Evolutionary conservation across 352 stramenopile species (phyloP).

Genomic region (Globisporangium recalcitrans): DNA sequence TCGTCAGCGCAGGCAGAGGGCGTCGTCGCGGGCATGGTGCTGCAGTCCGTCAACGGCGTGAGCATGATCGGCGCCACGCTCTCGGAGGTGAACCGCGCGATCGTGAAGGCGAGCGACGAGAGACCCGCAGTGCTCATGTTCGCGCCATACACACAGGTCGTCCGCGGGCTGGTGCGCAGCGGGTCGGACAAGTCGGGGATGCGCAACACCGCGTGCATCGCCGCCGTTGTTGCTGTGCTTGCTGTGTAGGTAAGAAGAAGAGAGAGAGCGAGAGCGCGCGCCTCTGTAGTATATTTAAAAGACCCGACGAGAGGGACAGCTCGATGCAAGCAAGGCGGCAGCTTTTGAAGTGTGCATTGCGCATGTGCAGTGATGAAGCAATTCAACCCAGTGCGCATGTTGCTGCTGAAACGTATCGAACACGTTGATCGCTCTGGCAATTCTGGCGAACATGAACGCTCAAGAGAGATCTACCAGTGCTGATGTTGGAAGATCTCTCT

Average conservation of each 20-base stretch:
- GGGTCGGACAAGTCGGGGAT: constrained; percentile 18
- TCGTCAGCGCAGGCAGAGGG: constrained; percentile 21
- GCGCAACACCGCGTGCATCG: constrained; percentile 38
- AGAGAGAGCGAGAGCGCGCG: neutral
- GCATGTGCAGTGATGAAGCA: neutral
- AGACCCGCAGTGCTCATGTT: constrained; percentile 28
- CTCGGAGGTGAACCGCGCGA: constrained; percentile 21
- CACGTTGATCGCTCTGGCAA: neutral
- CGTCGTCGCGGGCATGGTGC: constrained; percentile 32
- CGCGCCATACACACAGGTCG: constrained; percentile 11
- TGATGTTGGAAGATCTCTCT: too few species aligned
- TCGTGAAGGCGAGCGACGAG: constrained; percentile 22
- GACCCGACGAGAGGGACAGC: neutral
- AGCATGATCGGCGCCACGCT: constrained; percentile 36
- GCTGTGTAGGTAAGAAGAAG: constrained; percentile 17
- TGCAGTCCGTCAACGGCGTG: constrained; percentile 28
- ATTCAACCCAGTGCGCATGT: neutral
- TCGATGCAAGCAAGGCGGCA: neutral
- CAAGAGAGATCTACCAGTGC: too few species aligned
- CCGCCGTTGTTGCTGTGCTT: constrained; percentile 35
- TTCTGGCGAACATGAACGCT: too few species aligned
- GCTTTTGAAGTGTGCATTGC: neutral
- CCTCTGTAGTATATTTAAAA: constrained; percentile 25
- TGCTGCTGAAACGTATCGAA: neutral
- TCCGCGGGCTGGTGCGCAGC: constrained; percentile 6